Conservation (phyloP, 2,329 filamentous ascomycete species). For the Tolypocladium tropicale region DNA sequence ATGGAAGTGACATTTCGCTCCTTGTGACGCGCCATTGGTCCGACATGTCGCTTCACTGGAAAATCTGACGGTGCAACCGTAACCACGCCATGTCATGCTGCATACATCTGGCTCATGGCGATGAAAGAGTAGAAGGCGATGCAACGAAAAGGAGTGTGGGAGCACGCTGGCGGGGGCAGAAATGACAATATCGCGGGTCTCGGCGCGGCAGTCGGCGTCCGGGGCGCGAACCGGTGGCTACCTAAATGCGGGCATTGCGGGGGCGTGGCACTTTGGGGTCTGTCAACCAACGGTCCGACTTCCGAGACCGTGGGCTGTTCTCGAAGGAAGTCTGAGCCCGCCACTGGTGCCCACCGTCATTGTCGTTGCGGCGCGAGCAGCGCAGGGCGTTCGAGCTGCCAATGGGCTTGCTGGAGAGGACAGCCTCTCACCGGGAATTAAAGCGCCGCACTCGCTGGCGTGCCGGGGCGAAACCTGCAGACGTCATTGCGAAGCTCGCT, state of each 20-base stretch:
- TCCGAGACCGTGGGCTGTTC: not conserved
- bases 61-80: not conserved
- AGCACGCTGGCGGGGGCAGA: not conserved
- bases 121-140: not conserved
- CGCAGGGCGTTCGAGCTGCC: too few relatives aligned
- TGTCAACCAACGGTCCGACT: not conserved
- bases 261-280: not conserved
- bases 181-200: slow-evolving; percentile 1
- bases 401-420: not conserved
- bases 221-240: not conserved
- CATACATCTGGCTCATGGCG: not conserved
- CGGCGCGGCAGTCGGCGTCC: not conserved
- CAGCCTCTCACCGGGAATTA: not conserved
- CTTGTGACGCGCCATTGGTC: not conserved
- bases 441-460: not conserved
- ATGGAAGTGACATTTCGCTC: too few relatives aligned
- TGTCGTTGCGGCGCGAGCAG: too few relatives aligned
- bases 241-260: not conserved
- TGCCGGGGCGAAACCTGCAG: not conserved
- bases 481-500: not conserved
- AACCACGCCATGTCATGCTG: too few relatives aligned
- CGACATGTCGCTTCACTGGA: not conserved
- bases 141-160: not conserved
- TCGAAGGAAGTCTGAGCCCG: too few relatives aligned
- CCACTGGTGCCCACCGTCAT: too few relatives aligned